Evolutionary conservation across 2,329 filamentous ascomycete genomes (phyloP), one percentile per base, ranked within the genome.

Genomic region (Penicillium occitanis): DNA sequence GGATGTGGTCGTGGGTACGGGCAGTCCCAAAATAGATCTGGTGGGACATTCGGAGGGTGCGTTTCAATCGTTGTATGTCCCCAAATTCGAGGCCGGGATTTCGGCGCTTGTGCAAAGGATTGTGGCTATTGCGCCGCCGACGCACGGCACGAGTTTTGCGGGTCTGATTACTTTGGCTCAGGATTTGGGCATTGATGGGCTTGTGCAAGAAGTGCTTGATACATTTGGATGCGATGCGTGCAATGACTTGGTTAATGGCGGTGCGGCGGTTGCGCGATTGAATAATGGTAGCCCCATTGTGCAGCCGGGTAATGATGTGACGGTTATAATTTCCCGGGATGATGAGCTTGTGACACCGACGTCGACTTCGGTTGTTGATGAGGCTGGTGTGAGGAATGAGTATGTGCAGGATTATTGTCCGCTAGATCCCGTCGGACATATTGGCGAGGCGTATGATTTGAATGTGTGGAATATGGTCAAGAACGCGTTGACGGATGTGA

Each of bases 11-110:
- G 79, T 79, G 2, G 76, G 75, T 10, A 75, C 76, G 4, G 57
- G 65, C 13, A 77, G 77, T 4, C 51, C 63, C n/a, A 79, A 78
- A 59, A 71, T 82, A 35, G 75, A 81, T 63, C 66, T 81, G 0
- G 78, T 82, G 17, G 80, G 80, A 7, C 79, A 82, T 69, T 81
- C 79, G 1, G 80, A 82, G 69, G 80, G 80, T 51, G 80, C 73
- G 5, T 79, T 81, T 64, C 78, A 80, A 66, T 65, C 75, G 1
- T 70, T 82, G 2, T 79, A 79, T 61, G 77, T 78, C 10, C 76
- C 77, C n/a, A 79, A 79, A 55, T 77, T 78, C 68, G 71, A 77
- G 28, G 70, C 42, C 14, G 65, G 72, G 2, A 73, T 77, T 2
- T 63, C 74, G 19, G 63, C 68, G 10, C 50, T 74, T 7, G 59